These are phyloP conservation scores for Melampsora americana DNA, from an alignment of 1,284 basidiomycete species.

Conservation along the genomic window DNA sequence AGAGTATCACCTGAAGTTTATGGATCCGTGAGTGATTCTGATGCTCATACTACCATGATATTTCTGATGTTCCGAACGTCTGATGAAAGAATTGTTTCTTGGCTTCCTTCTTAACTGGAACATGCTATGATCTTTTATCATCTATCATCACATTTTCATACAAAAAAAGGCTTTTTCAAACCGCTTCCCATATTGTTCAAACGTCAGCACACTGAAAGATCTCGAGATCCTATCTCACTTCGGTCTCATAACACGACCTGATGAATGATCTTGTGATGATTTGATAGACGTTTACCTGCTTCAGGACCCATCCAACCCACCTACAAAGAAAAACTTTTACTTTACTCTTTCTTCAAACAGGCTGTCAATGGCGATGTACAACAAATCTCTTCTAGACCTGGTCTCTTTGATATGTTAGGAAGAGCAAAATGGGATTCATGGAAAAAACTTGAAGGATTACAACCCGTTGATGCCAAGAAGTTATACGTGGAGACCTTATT, in stretches of 20 bases:
- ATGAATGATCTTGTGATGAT: neutral
- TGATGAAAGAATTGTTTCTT: too few relatives aligned
- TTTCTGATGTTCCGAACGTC: too few relatives aligned
- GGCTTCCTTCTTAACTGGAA: neutral
- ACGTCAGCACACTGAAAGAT: conserved; percentile 7
- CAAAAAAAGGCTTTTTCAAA: conserved; percentile 25
- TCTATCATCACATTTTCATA: neutral
- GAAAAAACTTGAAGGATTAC: conserved; percentile 26
- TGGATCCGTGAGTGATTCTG: too few relatives aligned
- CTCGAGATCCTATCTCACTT: neutral
- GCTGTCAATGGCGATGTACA: conserved; percentile 35
- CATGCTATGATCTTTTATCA: neutral
- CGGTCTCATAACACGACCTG: neutral
- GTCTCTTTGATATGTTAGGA: conserved; percentile 36
- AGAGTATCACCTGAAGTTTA: too few relatives aligned
- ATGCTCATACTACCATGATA: too few relatives aligned
- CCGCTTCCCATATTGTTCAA: conserved; percentile 36
- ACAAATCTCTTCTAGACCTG: conserved; percentile 16
- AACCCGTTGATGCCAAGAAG: conserved; percentile 24
- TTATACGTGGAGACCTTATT: conserved; percentile 34
- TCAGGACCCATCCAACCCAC: conserved; percentile 37
- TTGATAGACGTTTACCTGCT: conserved; percentile 14
- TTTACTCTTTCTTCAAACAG: conserved; percentile 41
- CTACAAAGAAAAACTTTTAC: conserved; percentile 38
- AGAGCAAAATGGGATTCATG: conserved; percentile 43